Evolutionary conservation across 2,329 filamentous ascomycete species (phyloP), one percentile per base, ranked within the genome.

Genomic region (Zelopaecilomyces penicillatus): DNA sequence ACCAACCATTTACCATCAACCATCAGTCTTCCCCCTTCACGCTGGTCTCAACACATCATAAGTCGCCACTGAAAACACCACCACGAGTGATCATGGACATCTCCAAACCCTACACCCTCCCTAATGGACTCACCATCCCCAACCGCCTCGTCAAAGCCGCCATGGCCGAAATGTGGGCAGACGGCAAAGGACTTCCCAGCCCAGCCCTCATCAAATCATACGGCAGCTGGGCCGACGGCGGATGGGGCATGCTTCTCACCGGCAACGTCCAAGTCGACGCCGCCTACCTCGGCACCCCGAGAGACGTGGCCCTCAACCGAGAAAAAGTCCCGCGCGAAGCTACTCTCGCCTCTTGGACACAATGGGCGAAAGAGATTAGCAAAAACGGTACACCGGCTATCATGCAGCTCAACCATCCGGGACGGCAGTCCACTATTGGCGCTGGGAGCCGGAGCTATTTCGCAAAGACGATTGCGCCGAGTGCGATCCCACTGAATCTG

Each of bases 131-230:
- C 28, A 67, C 64, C 0, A 56, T 81, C 3, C 73, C 73, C 3
- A 81, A 81, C 52, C 71, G 76, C 5, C 64, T 82, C 2, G 65
- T 58, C 37, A 68, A 74, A 51, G 66, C 76, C 37, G 73, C 76
- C 30, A 68, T 79, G 62, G 66, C 72, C 4, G 70, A 77, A 50
- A 50, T 51, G 4, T 57, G 72, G 55, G 62, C 65, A 28, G 62
- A 67, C 50, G 57, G 54, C 5, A 58, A 71, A 45, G 50, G 70
- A 29, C 62, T 70, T 1, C 75, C 75, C 0, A 65, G 65, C 9
- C 53, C 67, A 5, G 57, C 63, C 2, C 62, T 75, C 10, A 39
- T 61, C 3, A 57, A 67, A 3, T 63, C 71, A 1, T 83, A 83
- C 51, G 58, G 62, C 2, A 55, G 61, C 50, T 83, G 78, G 78